Evolutionary conservation across 352 stramenopile species (phyloP).

Genomic region (Phytophthora multivora): DNA sequence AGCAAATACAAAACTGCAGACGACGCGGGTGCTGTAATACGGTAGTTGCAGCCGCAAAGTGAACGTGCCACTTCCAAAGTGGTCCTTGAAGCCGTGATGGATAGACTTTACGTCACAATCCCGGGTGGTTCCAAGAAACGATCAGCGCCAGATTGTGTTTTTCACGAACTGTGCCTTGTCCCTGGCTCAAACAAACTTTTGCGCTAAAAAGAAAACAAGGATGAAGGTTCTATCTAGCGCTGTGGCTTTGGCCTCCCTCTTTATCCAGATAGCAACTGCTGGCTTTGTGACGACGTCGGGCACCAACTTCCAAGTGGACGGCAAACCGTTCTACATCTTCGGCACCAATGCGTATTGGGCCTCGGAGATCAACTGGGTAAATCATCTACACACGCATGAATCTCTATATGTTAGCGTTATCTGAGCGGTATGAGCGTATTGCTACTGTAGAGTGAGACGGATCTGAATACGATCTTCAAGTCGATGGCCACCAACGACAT

Average conservation of each 20-base stretch:
- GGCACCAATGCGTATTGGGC: constrained; percentile 40
- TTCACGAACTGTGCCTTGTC: not conserved
- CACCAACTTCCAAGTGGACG: constrained; percentile 29
- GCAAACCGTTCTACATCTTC: constrained; percentile 37
- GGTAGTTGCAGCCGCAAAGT: too few species aligned
- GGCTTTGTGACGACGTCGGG: constrained; percentile 35
- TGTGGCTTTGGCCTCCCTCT: not conserved
- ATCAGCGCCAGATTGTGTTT: not conserved
- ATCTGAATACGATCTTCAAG: constrained; percentile 32
- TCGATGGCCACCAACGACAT: constrained; percentile 36
- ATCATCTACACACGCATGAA: too few species aligned
- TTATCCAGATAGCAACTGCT: constrained; percentile 8
- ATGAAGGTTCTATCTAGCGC: not conserved
- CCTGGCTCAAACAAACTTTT: not conserved
- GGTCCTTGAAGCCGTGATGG: not conserved
- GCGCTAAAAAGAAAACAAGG: not conserved
- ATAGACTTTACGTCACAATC: not conserved
- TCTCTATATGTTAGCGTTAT: constrained; percentile 3
- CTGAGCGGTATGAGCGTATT: too few species aligned
- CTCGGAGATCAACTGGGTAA: constrained; percentile 34
- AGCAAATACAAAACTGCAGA: too few species aligned
- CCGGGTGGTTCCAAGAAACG: not conserved
- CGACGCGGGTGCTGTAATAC: too few species aligned
- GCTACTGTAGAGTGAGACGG: constrained; percentile 18
- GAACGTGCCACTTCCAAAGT: too few species aligned